phyloP scores from a whole-genome alignment of 768 basidiomycete genomes.

The Dendrothele bispora region DNA sequence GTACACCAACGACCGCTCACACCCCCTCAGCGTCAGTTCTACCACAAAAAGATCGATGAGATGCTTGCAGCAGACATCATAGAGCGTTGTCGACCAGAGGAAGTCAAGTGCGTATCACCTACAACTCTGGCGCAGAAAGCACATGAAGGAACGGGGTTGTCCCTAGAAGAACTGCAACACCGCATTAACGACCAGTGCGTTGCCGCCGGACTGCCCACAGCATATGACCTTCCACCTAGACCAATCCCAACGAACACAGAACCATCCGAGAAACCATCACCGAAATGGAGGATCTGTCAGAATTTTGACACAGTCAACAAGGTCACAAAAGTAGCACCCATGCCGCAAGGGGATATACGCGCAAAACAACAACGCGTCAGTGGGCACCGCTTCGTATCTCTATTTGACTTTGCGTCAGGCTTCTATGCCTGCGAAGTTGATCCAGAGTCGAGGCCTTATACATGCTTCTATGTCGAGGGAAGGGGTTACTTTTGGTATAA shows the following conservation, averaged over 20 bases:
- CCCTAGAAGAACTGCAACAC: constrained; percentile 32
- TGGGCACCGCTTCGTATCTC: constrained; percentile 32
- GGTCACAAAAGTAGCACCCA: not conserved
- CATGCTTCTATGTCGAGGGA: too few species aligned
- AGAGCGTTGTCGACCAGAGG: constrained; percentile 19
- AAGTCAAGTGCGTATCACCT: constrained; percentile 34
- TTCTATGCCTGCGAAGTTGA: constrained; percentile 27
- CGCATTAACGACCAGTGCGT: constrained; percentile 33
- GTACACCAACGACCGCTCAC: constrained; percentile 31
- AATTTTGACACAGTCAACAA: constrained; percentile 19
- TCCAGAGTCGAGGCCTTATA: constrained; percentile 17
- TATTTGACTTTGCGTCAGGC: constrained; percentile 40
- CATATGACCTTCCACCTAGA: constrained; percentile 21
- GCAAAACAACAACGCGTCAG: constrained; percentile 35
- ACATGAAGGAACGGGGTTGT: constrained; percentile 26
- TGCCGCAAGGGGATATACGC: constrained; percentile 33
- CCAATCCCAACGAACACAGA: constrained; percentile 1
- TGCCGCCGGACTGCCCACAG: constrained; percentile 17
- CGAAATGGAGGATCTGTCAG: constrained; percentile 26
- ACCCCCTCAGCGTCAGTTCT: constrained; percentile 28
- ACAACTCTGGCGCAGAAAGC: constrained; percentile 38
- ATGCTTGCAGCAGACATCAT: constrained; percentile 35
- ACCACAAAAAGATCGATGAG: constrained; percentile 30
- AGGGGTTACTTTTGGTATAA: constrained; percentile 33
- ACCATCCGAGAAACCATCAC: not conserved